These are phyloP conservation scores for Colletotrichum sp. DNA, from an alignment of 2,329 filamentous ascomycete genomes.

Conservation along the genomic window DNA sequence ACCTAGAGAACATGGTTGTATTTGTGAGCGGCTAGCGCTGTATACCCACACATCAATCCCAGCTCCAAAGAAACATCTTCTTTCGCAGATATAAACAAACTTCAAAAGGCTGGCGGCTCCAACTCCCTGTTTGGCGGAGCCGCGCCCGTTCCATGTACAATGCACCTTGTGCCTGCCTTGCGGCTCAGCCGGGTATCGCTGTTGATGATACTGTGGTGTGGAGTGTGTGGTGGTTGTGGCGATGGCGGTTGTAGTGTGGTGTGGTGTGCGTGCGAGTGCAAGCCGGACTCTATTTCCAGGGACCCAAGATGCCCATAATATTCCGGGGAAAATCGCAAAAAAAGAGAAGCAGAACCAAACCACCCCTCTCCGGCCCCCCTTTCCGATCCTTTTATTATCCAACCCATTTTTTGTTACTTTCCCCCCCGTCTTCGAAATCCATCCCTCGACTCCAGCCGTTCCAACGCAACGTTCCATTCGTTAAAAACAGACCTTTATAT, in stretches of 20 bases:
- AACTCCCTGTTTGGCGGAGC: not conserved
- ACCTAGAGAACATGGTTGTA: not conserved
- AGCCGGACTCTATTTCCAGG: slow-evolving; percentile 18
- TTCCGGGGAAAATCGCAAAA: not conserved
- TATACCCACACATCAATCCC: not conserved
- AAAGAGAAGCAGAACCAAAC: not conserved
- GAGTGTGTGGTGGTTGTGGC: not conserved
- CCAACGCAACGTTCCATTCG: not conserved
- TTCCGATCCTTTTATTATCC: slow-evolving; percentile 13
- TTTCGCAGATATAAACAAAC: not conserved
- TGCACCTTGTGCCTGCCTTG: slow-evolving; percentile 8
- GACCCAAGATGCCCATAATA: slow-evolving; percentile 3
- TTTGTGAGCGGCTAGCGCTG: slow-evolving; percentile 2
- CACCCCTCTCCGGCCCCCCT: not conserved
- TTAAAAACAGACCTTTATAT: not conserved
- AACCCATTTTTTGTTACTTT: not conserved
- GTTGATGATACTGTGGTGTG: slow-evolving; percentile 19
- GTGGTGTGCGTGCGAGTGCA: not conserved
- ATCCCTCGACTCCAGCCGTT: not conserved
- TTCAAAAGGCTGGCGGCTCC: not conserved
- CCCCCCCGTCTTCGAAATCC: not conserved
- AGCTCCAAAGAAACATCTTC: not conserved
- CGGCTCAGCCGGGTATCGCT: slow-evolving; percentile 17
- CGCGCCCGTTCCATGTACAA: not conserved
- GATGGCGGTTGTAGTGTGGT: not conserved